These are phyloP conservation scores for Globisporangium spinosum DNA, from an alignment of 352 stramenopile species.

Conservation along the genomic window DNA sequence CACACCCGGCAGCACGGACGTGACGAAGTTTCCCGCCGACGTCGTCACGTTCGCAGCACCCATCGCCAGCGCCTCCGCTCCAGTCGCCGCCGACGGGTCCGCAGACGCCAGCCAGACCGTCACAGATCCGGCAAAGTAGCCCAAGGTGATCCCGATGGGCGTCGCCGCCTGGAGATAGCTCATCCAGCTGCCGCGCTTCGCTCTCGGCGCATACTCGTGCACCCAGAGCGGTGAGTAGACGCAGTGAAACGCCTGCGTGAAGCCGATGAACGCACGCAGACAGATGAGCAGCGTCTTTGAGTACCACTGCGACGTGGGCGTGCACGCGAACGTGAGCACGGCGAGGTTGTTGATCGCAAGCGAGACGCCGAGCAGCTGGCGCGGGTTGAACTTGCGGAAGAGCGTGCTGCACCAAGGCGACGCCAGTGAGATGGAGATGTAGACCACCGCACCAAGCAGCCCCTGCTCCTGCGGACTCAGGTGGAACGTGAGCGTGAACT, in stretches of 20 bases:
- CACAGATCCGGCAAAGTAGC: constrained; percentile 74
- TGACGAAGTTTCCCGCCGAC: constrained; percentile 9
- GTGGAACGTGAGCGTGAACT: constrained; percentile 77
- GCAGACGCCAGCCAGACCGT: constrained; percentile 47
- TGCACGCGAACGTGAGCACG: constrained; percentile 67
- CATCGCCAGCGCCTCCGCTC: constrained; percentile 5
- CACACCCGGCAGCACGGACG: constrained; percentile 15
- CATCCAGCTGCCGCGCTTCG: constrained; percentile 75
- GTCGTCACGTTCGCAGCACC: constrained; percentile 15
- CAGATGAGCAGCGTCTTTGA: constrained; percentile 76
- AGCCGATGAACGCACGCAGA: constrained; percentile 63
- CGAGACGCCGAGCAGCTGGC: constrained; percentile 58
- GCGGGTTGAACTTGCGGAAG: constrained; percentile 73
- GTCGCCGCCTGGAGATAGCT: constrained; percentile 79
- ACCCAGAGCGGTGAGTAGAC: constrained; percentile 87
- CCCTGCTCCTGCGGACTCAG: constrained; percentile 79
- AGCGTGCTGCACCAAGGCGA: constrained; percentile 79
- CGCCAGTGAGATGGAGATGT: constrained; percentile 76
- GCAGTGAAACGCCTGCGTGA: constrained; percentile 80
- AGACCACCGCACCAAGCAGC: constrained; percentile 76
- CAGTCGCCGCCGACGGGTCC: constrained; percentile 21
- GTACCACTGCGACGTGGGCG: constrained; percentile 54
- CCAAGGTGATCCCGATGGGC: constrained; percentile 71
- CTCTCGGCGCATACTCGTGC: constrained; percentile 77
- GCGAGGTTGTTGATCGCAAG: constrained; percentile 78